Evolutionary conservation across 371 early-diverging fungal species (phyloP).

Genomic region (Apophysomyces sp.): DNA sequence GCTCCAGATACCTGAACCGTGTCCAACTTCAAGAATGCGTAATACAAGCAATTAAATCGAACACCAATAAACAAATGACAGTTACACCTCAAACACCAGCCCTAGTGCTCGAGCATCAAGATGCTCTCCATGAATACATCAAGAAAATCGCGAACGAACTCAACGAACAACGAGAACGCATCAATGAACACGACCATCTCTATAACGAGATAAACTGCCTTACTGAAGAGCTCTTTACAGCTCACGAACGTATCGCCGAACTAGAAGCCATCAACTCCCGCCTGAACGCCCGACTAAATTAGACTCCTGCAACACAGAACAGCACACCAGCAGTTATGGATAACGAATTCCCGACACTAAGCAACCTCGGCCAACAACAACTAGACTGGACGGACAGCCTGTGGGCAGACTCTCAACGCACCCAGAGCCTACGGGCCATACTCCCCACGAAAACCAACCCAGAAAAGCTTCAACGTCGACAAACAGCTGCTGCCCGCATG

Average conservation of each 20-base stretch:
- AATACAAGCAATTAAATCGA: neutral
- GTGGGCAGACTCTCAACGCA: neutral
- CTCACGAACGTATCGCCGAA: neutral
- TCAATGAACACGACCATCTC: neutral
- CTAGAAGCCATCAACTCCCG: neutral
- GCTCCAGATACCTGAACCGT: neutral
- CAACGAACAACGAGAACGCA: neutral
- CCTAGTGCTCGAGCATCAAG: neutral
- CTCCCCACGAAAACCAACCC: neutral
- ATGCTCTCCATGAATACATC: neutral
- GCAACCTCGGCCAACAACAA: too few relatives aligned
- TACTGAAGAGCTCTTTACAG: neutral
- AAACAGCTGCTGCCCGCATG: neutral
- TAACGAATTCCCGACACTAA: too few relatives aligned
- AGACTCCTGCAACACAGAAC: too few relatives aligned
- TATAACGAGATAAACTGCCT: neutral
- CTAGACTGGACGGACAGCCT: too few relatives aligned
- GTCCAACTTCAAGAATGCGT: neutral
- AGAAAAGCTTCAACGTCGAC: constrained; percentile 6
- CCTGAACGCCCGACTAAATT: too few relatives aligned
- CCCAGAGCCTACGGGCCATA: neutral
- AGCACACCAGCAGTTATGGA: too few relatives aligned
- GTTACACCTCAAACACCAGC: neutral
- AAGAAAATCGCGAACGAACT: neutral
- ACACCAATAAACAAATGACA: neutral